Percentiles rank a stretch among this genome's conserved stretches.
phyloP scores from a whole-genome alignment of 176 grass and related monocot species.

The Ensete glaucum region DNA sequence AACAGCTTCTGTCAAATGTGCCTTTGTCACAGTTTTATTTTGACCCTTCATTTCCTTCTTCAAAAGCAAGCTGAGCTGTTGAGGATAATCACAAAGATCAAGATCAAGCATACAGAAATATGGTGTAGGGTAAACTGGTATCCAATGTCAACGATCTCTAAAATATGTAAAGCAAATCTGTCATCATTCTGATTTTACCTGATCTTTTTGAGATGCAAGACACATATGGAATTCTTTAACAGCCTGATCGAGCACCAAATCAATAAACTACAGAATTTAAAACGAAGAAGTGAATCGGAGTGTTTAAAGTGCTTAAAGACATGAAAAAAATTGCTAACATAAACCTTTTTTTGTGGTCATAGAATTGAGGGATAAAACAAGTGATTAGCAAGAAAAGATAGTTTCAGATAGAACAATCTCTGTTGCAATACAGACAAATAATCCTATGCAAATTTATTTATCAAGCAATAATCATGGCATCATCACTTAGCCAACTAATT shows the following conservation, averaged over 20 bases:
- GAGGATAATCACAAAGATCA: constrained; percentile 15
- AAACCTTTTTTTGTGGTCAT: not conserved
- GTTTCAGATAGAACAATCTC: not conserved
- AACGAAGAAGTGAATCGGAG: not conserved
- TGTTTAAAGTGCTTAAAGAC: not conserved
- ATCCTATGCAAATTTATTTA: not conserved
- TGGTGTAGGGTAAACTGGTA: not conserved
- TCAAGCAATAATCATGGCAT: no score
- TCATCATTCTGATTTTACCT: constrained; percentile 26
- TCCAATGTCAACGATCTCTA: not conserved
- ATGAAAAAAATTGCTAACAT: not conserved
- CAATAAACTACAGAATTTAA: constrained; percentile 39
- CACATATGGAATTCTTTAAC: constrained; percentile 61
- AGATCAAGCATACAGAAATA: not conserved
- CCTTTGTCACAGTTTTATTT: constrained; percentile 28
- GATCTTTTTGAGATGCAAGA: constrained; percentile 51
- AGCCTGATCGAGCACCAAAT: constrained; percentile 70
- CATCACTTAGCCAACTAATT: not conserved
- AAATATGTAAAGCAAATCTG: not conserved
- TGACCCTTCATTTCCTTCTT: constrained; percentile 60
- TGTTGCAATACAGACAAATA: not conserved
- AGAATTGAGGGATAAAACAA: not conserved
- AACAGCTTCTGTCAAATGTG: constrained; percentile 44
- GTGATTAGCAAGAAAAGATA: not conserved
- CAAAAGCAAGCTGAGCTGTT: constrained; percentile 49